Base-by-base conservation (phyloP, 257 asterid species). In the Gentiana dahurica region DNA sequence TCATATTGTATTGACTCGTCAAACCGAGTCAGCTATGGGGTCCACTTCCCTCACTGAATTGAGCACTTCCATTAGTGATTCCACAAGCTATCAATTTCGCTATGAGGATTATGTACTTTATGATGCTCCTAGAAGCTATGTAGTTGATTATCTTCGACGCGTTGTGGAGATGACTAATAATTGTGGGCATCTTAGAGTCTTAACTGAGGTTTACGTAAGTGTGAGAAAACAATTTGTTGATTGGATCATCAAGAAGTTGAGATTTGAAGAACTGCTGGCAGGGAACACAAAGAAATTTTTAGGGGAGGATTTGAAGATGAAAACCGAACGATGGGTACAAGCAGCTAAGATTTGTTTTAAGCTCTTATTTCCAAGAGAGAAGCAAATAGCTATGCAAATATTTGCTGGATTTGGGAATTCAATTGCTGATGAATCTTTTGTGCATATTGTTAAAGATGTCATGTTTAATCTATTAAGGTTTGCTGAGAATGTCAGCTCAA, bases 261-360 rank as follows among this genome's bases (percentile, higher is more conserved):
- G 71, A 79, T 53, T 88, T 71, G 67, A 77, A 77, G 55, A 79
- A 77, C 59, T 68, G 82, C 66, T 73, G 70, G 71, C 71, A 53
- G 71, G 65, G 0, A 60, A 55, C 67, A 82, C 15, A 60, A 77
- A 34, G 91, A 81, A 73, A 63, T 81, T 74, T 62, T 84, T 46
- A 82, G 2, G 82, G 85, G 93, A 84, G 63, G 67, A 75, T 34
- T 73, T 81, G 64, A 89, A 82, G 83, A 77, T 78, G 62, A 84
- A 74, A 81, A 86, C 80, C 71, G 75, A 91, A 24, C 68, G 81
- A 24, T 89, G 97, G 97, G 84, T 81, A 39, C 78, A 83, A 1
- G 90, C 91, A 2, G 92, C 94, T 1, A 80, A 71, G 76, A 74
- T 73, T 38, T 84, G 95, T 52, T 65, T 76, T 34, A 78, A 85